These are phyloP conservation scores for Zychaea mexicana DNA, from an alignment of 371 early-diverging fungal genomes.

Conservation along the genomic window DNA sequence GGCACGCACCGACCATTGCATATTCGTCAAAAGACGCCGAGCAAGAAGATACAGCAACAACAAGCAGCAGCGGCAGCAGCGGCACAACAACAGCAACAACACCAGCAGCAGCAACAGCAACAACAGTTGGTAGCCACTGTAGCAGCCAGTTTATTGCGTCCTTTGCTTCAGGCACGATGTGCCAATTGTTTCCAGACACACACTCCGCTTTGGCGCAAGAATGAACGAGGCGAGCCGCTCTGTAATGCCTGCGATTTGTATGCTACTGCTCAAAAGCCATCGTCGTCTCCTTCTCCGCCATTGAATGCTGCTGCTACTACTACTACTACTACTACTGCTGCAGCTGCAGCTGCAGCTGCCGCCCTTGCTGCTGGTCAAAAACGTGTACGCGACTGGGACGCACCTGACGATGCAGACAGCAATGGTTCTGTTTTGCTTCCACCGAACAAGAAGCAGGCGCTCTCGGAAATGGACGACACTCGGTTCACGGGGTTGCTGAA, in stretches of 20 bases:
- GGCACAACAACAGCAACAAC: conserved; percentile 3
- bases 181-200: conserved; percentile 81
- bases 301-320: no score
- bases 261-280: no score
- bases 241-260: conserved; percentile 92
- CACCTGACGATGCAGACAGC: not conserved
- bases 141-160: conserved; percentile 4
- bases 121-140: conserved; percentile 4
- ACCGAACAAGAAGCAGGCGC: not conserved
- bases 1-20: conserved; percentile 70
- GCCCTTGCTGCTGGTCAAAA: not conserved
- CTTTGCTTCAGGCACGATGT: conserved; percentile 39
- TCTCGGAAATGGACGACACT: conserved; percentile 24
- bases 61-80: conserved; percentile 1
- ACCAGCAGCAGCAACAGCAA: not conserved
- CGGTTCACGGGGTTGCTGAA: conserved; percentile 34
- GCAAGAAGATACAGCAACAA: conserved; percentile 10
- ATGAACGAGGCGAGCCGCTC: conserved; percentile 73
- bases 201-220: conserved; percentile 87
- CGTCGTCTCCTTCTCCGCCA: not conserved
- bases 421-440: no score
- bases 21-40: conserved; percentile 56
- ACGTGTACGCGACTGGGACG: not conserved
- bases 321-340: not conserved
- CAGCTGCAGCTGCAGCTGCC: not conserved